phyloP scores from a whole-genome alignment of 1,284 basidiomycete species.

The Anthracocystis panici-leucophaei region DNA sequence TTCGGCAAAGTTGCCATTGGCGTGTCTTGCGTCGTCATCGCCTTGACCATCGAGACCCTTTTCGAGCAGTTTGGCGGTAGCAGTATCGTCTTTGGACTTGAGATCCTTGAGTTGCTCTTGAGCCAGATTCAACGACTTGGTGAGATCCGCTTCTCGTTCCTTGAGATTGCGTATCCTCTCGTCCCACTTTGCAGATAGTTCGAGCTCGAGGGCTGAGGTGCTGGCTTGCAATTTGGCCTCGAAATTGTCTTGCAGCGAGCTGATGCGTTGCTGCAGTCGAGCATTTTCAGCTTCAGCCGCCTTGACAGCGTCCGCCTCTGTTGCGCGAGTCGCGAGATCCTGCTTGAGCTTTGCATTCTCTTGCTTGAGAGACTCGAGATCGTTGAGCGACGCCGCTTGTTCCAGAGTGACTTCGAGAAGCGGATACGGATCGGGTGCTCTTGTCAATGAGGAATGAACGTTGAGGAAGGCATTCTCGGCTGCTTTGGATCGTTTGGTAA shows the following conservation, averaged over 20 bases:
- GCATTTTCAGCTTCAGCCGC: slow-evolving; percentile 86
- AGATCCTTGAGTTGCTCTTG: slow-evolving; percentile 90
- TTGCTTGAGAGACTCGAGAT: slow-evolving; percentile 42
- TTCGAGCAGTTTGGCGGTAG: slow-evolving; percentile 88
- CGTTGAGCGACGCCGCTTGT: slow-evolving; percentile 47
- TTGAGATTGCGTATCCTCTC: slow-evolving; percentile 94
- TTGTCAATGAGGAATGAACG: slow-evolving; percentile 77
- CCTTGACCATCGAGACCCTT: slow-evolving; percentile 76
- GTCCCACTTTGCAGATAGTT: slow-evolving; percentile 94
- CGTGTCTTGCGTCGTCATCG: slow-evolving; percentile 7
- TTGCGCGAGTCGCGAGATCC: slow-evolving; percentile 17
- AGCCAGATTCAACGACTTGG: slow-evolving; percentile 83
- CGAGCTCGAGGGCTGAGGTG: slow-evolving; percentile 89
- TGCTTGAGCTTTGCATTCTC: slow-evolving; percentile 36
- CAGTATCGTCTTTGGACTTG: slow-evolving; percentile 87
- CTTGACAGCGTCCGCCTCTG: slow-evolving; percentile 26
- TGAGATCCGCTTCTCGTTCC: slow-evolving; percentile 90
- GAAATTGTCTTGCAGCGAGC: slow-evolving; percentile 75
- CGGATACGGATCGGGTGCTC: slow-evolving; percentile 95
- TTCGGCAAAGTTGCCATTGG: slow-evolving; percentile 33
- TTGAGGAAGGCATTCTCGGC: slow-evolving; percentile 94
- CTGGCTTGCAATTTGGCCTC: slow-evolving; percentile 87
- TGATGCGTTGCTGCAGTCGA: slow-evolving; percentile 77
- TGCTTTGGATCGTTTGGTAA: slow-evolving; percentile 89
- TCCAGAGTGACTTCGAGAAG: slow-evolving; percentile 90